Percentiles rank a stretch among this genome's conserved stretches.
phyloP scores from a whole-genome alignment of 2,329 filamentous ascomycete genomes.

The Calonectria hongkongensis region DNA sequence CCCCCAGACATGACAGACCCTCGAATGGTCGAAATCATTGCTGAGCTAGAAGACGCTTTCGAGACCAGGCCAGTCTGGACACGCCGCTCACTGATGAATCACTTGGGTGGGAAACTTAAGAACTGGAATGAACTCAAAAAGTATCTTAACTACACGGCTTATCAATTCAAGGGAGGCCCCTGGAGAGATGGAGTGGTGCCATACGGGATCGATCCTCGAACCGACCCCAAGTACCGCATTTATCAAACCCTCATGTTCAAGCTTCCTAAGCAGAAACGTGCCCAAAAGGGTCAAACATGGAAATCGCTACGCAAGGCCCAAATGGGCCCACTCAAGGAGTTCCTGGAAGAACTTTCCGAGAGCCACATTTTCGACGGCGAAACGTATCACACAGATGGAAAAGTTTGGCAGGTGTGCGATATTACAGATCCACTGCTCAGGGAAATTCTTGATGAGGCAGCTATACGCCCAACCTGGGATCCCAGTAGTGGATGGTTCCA shows the following conservation, averaged over 20 bases:
- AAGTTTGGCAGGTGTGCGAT: conserved; percentile 96
- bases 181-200: conserved; percentile 92
- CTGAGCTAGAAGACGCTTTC: conserved; percentile 79
- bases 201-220: conserved; percentile 90
- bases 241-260: conserved; percentile 96
- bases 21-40: conserved; percentile 78
- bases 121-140: conserved; percentile 79
- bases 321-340: conserved; percentile 62
- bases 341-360: conserved; percentile 63
- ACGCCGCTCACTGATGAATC: conserved; percentile 86
- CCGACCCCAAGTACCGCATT: conserved; percentile 82
- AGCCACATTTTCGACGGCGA: conserved; percentile 90
- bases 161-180: conserved; percentile 93
- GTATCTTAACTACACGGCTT: conserved; percentile 89
- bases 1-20: conserved; percentile 76
- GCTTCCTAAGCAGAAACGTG: conserved; percentile 72
- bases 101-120: conserved; percentile 72
- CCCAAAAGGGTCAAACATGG: conserved; percentile 69
- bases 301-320: conserved; percentile 66
- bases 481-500: conserved; percentile 88
- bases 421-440: conserved; percentile 86
- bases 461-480: conserved; percentile 76
- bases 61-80: conserved; percentile 89
- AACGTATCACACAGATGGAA: conserved; percentile 84
- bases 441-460: conserved; percentile 78